These are phyloP conservation scores for Eucalyptus urophylla DNA, from an alignment of 345 rosid species.

Conservation along the genomic window DNA sequence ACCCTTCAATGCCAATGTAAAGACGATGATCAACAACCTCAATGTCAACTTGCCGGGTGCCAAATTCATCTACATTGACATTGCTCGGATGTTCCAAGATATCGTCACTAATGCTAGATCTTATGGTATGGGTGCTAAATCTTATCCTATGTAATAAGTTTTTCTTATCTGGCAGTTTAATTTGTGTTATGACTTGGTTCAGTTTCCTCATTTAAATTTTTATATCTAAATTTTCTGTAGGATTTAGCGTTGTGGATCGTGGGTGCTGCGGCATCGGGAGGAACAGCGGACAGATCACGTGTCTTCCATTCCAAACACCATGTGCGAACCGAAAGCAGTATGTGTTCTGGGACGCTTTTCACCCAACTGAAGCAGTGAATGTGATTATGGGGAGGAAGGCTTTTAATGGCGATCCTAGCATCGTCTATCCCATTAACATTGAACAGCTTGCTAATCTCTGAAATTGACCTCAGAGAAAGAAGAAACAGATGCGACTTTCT, in stretches of 20 bases:
- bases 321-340: slow-evolving; percentile 58
- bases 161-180: not conserved
- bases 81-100: slow-evolving; percentile 50
- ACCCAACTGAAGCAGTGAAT: slow-evolving; percentile 93
- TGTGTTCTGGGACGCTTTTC: slow-evolving; percentile 95
- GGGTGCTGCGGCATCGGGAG: slow-evolving; percentile 93
- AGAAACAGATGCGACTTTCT: not conserved
- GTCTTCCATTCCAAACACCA: slow-evolving; percentile 89
- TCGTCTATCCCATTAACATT: slow-evolving; percentile 69
- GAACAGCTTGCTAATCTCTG: slow-evolving; percentile 47
- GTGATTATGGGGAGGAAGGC: slow-evolving; percentile 63
- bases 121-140: slow-evolving; percentile 34
- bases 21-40: slow-evolving; percentile 61
- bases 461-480: not conserved
- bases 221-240: slow-evolving; percentile 3
- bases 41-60: slow-evolving; percentile 54
- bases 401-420: slow-evolving; percentile 42
- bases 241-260: slow-evolving; percentile 56
- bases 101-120: slow-evolving; percentile 27
- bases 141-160: not conserved
- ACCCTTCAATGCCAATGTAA: slow-evolving; percentile 76
- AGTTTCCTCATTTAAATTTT: not conserved
- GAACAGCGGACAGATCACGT: slow-evolving; percentile 87
- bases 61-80: slow-evolving; percentile 48
- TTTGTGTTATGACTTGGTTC: not conserved